phyloP scores from a whole-genome alignment of 1,139 yeast species.

The Yarrowia galli region DNA sequence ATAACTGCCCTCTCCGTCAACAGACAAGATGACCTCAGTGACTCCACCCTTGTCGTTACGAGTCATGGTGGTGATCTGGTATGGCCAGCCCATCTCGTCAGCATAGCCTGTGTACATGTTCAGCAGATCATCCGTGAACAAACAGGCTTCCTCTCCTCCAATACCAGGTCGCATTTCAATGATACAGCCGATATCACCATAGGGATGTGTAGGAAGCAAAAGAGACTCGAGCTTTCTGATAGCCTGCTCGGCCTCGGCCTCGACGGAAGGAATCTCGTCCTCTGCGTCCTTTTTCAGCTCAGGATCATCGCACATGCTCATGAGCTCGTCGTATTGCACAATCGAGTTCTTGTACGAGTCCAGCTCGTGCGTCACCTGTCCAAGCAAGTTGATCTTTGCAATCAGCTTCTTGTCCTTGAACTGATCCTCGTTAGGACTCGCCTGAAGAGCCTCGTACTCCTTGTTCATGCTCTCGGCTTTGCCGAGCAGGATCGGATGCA shows the following conservation, averaged over 20 bases:
- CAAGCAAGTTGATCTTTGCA: constrained; percentile 63
- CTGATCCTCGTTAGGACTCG: constrained; percentile 54
- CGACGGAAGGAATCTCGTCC: constrained; percentile 53
- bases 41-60: constrained; percentile 70
- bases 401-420: constrained; percentile 63
- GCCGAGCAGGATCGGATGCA: constrained; percentile 33
- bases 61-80: constrained; percentile 59
- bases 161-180: constrained; percentile 93
- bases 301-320: constrained; percentile 51
- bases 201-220: constrained; percentile 78
- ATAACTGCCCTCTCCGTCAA: constrained; percentile 81
- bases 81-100: constrained; percentile 69
- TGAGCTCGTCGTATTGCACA: constrained; percentile 50
- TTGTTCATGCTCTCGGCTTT: constrained; percentile 59
- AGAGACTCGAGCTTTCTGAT: constrained; percentile 59
- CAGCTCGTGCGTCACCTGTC: constrained; percentile 62
- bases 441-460: constrained; percentile 61
- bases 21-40: constrained; percentile 76
- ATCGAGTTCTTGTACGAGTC: constrained; percentile 55
- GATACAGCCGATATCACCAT: constrained; percentile 78
- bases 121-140: constrained; percentile 80
- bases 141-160: constrained; percentile 93
- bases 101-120: constrained; percentile 84
- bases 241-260: constrained; percentile 51
- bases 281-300: constrained; percentile 56